Conservation (phyloP, 148 eudicot species). For the Amaranthus cruentus region DNA sequence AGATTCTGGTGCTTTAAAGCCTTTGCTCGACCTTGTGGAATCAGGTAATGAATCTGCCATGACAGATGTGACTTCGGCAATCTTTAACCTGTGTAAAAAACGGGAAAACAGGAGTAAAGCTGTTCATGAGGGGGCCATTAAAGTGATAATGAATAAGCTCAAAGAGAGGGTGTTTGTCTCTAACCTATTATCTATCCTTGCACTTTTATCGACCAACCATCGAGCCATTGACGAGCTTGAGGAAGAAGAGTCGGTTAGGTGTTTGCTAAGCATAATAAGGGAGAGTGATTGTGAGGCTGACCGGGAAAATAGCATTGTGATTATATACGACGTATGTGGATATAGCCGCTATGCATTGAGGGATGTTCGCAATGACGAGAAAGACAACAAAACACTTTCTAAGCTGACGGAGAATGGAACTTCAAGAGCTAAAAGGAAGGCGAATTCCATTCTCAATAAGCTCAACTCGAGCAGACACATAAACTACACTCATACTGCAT, state of each 20-base stretch:
- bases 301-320: conserved; percentile 77
- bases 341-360: conserved; percentile 55
- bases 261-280: conserved; percentile 63
- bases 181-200: conserved; percentile 71
- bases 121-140: conserved; percentile 38
- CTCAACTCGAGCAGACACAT: conserved; percentile 37
- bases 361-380: conserved; percentile 76
- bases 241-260: conserved; percentile 54
- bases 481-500: conserved; percentile 31
- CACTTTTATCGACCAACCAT: conserved; percentile 65
- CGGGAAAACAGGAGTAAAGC: conserved; percentile 41
- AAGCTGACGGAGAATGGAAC: conserved; percentile 69
- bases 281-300: conserved; percentile 63
- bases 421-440: conserved; percentile 85
- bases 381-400: conserved; percentile 48
- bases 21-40: conserved; percentile 43
- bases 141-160: conserved; percentile 38
- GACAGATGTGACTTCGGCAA: conserved; percentile 49
- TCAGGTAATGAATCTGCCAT: conserved; percentile 42
- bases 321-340: conserved; percentile 53
- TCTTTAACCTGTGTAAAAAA: conserved; percentile 38
- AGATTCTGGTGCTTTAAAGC: conserved; percentile 34
- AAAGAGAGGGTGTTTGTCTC: conserved; percentile 38
- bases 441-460: conserved; percentile 62
- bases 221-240: conserved; percentile 67